Conservation (phyloP, 192 early-diverging fungal genomes). For the Entomortierella chlamydospora region DNA sequence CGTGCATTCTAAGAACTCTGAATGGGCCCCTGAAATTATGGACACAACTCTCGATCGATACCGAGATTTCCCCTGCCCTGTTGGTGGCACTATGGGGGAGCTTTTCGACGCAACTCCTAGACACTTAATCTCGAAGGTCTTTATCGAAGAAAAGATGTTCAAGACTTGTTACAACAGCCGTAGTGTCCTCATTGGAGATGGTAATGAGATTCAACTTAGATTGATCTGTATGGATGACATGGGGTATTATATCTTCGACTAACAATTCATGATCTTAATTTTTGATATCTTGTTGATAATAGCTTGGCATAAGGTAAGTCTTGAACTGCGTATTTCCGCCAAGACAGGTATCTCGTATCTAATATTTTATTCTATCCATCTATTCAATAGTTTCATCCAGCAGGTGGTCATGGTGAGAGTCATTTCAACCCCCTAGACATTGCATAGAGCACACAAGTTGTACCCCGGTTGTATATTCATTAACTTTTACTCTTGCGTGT, state of each 20-base stretch:
- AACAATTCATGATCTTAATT: background rate
- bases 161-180: background rate
- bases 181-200: background rate
- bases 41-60: background rate
- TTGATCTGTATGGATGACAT: no score
- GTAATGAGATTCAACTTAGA: background rate
- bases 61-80: background rate
- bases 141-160: background rate
- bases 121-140: background rate
- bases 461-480: no score
- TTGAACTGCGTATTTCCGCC: no score
- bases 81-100: background rate
- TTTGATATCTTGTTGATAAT: background rate
- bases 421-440: no score
- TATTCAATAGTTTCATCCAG: background rate
- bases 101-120: background rate
- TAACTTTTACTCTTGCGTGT: no score
- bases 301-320: constrained; percentile 3
- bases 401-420: background rate
- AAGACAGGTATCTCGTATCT: no score
- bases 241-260: no score
- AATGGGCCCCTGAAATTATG: background rate
- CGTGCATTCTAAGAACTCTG: background rate
- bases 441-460: no score
- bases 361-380: no score